Percentiles rank a stretch among this genome's conserved stretches.
Conservation (phyloP, 345 rosid species). For the Excoecaria agallocha region DNA sequence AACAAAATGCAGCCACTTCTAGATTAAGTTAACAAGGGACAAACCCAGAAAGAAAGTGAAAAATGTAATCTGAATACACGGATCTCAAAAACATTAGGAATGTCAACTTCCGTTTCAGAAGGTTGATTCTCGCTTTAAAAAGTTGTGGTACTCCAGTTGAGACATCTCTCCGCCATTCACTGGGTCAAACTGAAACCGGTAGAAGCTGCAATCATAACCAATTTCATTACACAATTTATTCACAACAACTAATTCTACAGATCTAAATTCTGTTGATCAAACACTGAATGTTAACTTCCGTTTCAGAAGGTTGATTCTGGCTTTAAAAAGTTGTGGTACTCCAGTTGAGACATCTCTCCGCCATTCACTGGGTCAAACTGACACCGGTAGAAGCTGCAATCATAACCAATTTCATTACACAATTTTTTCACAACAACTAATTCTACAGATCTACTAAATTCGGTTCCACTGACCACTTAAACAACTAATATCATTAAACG, state of each 20-base stretch:
- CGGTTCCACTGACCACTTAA: background rate
- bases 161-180: constrained; percentile 90
- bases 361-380: constrained; percentile 84
- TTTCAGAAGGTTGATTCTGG: constrained; percentile 57
- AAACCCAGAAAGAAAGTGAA: background rate
- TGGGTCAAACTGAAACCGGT: constrained; percentile 87
- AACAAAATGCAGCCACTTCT: background rate
- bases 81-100: background rate
- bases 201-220: constrained; percentile 58
- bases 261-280: no score
- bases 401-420: constrained; percentile 12
- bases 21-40: background rate
- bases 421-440: background rate
- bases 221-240: background rate
- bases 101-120: constrained; percentile 34
- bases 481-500: background rate
- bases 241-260: background rate
- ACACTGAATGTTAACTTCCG: background rate
- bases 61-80: background rate
- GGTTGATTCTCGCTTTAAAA: constrained; percentile 67
- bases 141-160: constrained; percentile 76
- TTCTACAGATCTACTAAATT: background rate
- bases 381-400: constrained; percentile 83
- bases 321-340: constrained; percentile 78
- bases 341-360: constrained; percentile 89